phyloP scores from a whole-genome alignment of 2,329 filamentous ascomycete genomes.

The Clarireedia hainanense region DNA sequence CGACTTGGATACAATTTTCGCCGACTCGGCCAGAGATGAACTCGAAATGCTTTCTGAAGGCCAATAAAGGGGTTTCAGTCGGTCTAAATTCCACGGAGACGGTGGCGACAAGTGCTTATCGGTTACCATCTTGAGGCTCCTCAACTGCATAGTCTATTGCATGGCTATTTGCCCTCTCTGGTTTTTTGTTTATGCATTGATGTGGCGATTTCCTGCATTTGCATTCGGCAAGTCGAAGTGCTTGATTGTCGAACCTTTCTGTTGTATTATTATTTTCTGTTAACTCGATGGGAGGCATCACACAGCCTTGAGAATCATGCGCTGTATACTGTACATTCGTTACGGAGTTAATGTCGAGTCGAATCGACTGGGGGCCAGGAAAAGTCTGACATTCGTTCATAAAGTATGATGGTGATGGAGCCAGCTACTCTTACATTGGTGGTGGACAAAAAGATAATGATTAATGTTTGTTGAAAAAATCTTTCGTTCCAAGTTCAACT shows the following conservation, averaged over 20 bases:
- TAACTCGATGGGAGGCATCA: background rate
- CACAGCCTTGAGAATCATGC: background rate
- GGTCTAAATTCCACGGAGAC: background rate
- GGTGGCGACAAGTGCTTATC: conserved; percentile 4
- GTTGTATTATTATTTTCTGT: background rate
- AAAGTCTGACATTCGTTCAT: background rate
- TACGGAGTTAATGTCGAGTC: no score
- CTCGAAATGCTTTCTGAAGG: conserved; percentile 19
- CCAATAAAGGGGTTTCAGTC: conserved; percentile 5
- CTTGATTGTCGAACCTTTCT: background rate
- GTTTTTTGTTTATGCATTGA: background rate
- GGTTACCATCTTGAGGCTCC: background rate
- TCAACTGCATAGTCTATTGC: background rate
- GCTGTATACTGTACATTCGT: no score
- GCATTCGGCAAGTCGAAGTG: background rate
- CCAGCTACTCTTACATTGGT: background rate
- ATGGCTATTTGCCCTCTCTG: background rate
- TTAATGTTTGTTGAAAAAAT: no score
- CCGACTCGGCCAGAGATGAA: conserved; percentile 12
- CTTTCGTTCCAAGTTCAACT: no score
- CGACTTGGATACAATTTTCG: conserved; percentile 20
- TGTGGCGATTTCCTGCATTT: background rate
- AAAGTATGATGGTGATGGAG: background rate
- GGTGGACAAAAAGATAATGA: background rate
- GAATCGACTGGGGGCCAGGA: background rate